Conservation (phyloP, 1,139 yeast genomes). For the Tardiomyces depauwii region DNA sequence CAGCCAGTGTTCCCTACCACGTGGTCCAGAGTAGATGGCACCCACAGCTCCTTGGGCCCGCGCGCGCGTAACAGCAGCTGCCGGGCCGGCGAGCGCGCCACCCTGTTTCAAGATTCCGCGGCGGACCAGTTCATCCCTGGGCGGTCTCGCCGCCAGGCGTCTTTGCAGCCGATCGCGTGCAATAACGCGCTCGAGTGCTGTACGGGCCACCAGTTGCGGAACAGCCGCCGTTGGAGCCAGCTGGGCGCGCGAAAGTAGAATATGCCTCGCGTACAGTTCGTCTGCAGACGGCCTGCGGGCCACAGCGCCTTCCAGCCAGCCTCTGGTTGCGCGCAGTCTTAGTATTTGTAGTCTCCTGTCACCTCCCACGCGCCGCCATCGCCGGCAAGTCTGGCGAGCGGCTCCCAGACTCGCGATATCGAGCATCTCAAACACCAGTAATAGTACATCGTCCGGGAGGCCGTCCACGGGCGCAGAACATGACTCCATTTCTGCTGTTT, state of each 20-base stretch:
- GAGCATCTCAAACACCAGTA: constrained; percentile 12
- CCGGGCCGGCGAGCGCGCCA: constrained; percentile 2
- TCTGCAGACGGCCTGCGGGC: constrained; percentile 15
- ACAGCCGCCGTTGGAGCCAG: constrained; percentile 17
- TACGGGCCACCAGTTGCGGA: constrained; percentile 10
- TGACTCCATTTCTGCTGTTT: too few relatives aligned
- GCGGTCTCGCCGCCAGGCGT: constrained; percentile 15
- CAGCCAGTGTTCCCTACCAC: background rate
- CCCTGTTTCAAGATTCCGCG: constrained; percentile 12
- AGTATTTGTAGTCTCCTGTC: constrained; percentile 14
- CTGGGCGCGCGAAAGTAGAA: constrained; percentile 15
- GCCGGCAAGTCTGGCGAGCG: constrained; percentile 12
- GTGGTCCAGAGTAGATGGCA: background rate
- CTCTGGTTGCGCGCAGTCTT: constrained; percentile 12
- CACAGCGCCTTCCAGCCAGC: constrained; percentile 12
- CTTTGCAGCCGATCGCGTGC: constrained; percentile 7
- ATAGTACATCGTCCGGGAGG: constrained; percentile 19
- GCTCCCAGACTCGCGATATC: constrained; percentile 19
- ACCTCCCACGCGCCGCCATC: constrained; percentile 15
- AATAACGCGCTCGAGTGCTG: constrained; percentile 1
- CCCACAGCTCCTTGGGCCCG: constrained; percentile 1
- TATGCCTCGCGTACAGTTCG: constrained; percentile 16
- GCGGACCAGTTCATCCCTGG: constrained; percentile 13
- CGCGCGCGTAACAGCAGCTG: constrained; percentile 3
- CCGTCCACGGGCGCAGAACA: background rate